Evolutionary conservation across 164 flowering plant species (phyloP).

Genomic region (Vitis rotundifolia): DNA sequence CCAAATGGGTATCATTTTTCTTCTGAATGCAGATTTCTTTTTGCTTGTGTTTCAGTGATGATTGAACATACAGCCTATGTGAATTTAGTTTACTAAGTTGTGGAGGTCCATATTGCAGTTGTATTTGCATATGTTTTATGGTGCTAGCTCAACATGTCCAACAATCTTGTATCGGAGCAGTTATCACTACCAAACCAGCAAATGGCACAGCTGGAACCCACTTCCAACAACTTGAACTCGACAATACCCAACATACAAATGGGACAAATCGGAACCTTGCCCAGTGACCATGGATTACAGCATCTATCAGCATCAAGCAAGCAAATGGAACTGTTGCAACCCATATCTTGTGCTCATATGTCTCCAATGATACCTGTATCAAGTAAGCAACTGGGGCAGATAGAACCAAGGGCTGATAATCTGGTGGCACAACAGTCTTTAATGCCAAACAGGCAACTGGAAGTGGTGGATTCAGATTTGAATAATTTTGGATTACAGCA

Average conservation of each 20-base stretch:
- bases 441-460: conserved; percentile 12
- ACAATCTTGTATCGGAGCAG: conserved; percentile 32
- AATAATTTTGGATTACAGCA: conserved; percentile 23
- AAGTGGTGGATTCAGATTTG: conserved; percentile 16
- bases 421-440: conserved; percentile 18
- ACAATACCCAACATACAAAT: background rate
- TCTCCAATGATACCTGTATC: conserved; percentile 14
- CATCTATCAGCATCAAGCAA: conserved; percentile 9
- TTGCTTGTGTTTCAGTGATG: background rate
- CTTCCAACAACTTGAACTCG: background rate
- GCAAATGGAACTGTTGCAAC: conserved; percentile 28
- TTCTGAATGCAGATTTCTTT: background rate
- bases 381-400: conserved; percentile 14
- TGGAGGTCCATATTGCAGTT: conserved; percentile 4
- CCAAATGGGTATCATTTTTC: background rate
- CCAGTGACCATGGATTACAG: background rate
- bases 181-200: conserved; percentile 9
- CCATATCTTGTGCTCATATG: conserved; percentile 9
- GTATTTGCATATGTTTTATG: background rate
- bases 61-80: background rate
- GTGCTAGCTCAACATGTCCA: conserved; percentile 35
- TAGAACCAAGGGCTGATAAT: conserved; percentile 23
- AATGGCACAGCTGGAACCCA: conserved; percentile 11
- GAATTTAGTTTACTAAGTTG: background rate
- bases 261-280: background rate